These are phyloP conservation scores for Neopestalotiopsis clavispora DNA, from an alignment of 2,329 filamentous ascomycete genomes.

Conservation along the genomic window DNA sequence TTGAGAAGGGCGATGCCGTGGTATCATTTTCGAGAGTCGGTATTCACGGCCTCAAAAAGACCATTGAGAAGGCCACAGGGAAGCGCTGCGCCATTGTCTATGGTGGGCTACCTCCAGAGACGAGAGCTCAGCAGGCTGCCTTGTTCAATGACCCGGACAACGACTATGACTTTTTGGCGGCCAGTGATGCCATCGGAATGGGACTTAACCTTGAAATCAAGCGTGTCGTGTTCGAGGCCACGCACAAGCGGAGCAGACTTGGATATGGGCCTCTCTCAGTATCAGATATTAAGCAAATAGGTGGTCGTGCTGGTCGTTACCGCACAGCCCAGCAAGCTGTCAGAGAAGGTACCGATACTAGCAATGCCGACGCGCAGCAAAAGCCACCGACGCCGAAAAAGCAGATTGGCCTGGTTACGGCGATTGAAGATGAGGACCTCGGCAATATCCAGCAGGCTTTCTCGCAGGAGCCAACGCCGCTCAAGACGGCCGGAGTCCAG, in stretches of 20 bases:
- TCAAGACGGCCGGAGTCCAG: constrained; percentile 74
- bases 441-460: constrained; percentile 67
- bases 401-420: constrained; percentile 74
- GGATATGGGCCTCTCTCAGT: constrained; percentile 63
- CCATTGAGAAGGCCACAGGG: constrained; percentile 78
- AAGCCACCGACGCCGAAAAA: constrained; percentile 24
- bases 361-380: constrained; percentile 16
- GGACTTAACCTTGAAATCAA: constrained; percentile 92
- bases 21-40: constrained; percentile 84
- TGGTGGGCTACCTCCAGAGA: constrained; percentile 89
- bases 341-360: constrained; percentile 22
- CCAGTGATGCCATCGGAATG: constrained; percentile 97
- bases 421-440: constrained; percentile 75
- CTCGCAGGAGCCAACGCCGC: constrained; percentile 63
- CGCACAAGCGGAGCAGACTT: constrained; percentile 72
- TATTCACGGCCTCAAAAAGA: constrained; percentile 79
- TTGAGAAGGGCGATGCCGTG: constrained; percentile 89
- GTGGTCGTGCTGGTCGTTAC: constrained; percentile 87
- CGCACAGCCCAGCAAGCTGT: constrained; percentile 69
- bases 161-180: constrained; percentile 92
- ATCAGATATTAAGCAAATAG: constrained; percentile 93
- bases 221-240: constrained; percentile 84
- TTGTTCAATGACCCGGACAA: constrained; percentile 96
- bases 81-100: constrained; percentile 91
- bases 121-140: constrained; percentile 85